Evolutionary conservation across 495 filamentous ascomycete species (phyloP), one percentile per base, ranked within the genome.

Genomic region (Daldinia loculata): DNA sequence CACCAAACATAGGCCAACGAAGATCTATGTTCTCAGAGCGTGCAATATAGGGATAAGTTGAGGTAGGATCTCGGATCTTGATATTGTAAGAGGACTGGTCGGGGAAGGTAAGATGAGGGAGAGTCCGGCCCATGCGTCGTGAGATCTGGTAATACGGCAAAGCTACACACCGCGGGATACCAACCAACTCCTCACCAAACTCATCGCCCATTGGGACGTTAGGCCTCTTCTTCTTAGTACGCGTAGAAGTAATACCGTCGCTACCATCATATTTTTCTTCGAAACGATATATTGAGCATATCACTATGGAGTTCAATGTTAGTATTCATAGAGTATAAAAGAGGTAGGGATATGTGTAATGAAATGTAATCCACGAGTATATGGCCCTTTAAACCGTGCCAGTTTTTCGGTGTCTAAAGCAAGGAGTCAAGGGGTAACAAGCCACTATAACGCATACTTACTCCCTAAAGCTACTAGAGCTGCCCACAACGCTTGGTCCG

Each of bases 1-100:
- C 82, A 48, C 83, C 79, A 58, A 86, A 86, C 36, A 85, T 74
- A 7, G 83, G 80, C 84, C 84, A 86, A n/a, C 83, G 77, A 48
- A 84, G 77, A 34, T 85, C 84, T 79, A 82, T 86, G 60, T 86
- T 85, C 52, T 85, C 82, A 43, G 81, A 81, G 11, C 82, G 70
- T 4, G 79, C 82, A 11, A 83, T 64, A 48, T 86, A 86, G 26
- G 84, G 84, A 64, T 81, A 81, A 3, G 75, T 80, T 9, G 80
- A 81, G 7, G 77, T 84, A 2, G 80, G 76, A 58, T 85, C 82
- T 52, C 76, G 74, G 60, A 86, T 74, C 75, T 84, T 85, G 75
- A 83, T 81, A 74, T 86, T 85, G 71, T 83, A 84, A 22, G 83
- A 84, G 2, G 81, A 80, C 61, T 85, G 82, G 66, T 86, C 84